phyloP scores from a whole-genome alignment of 495 filamentous ascomycete species.

The Penicillium coprophilum region DNA sequence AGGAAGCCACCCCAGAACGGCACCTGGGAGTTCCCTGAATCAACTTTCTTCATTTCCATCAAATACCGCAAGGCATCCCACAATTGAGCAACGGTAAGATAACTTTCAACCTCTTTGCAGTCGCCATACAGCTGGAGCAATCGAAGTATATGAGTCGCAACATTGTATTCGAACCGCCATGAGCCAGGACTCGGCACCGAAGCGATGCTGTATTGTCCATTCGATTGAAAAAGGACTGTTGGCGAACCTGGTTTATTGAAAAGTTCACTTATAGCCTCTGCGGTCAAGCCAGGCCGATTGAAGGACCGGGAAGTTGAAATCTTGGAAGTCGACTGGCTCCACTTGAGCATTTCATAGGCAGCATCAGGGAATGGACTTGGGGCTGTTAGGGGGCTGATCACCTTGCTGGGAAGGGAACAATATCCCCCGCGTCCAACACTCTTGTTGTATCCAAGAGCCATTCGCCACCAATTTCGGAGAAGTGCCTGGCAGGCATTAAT shows the following conservation, averaged over 20 bases:
- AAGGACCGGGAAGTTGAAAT: constrained; percentile 32
- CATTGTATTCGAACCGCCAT: constrained; percentile 46
- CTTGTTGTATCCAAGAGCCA: constrained; percentile 40
- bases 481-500: constrained; percentile 63
- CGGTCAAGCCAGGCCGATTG: constrained; percentile 19
- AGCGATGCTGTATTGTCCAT: constrained; percentile 42
- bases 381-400: constrained; percentile 27
- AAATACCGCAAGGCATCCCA: constrained; percentile 51
- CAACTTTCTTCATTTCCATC: constrained; percentile 53
- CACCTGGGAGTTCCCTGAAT: constrained; percentile 37
- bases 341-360: constrained; percentile 39
- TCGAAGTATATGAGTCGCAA: constrained; percentile 23
- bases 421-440: constrained; percentile 32
- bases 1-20: constrained; percentile 90
- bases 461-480: constrained; percentile 74
- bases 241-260: constrained; percentile 40
- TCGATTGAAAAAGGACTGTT: constrained; percentile 45
- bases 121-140: constrained; percentile 25
- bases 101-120: constrained; percentile 16
- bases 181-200: constrained; percentile 41
- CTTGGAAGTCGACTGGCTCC: constrained; percentile 35
- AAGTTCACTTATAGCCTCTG: constrained; percentile 37
- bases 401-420: constrained; percentile 24
- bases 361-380: constrained; percentile 28
- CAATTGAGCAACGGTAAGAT: constrained; percentile 34